A percentile compares a stretch with the other conserved stretches of the same genome.
Evolutionary conservation across 2,329 filamentous ascomycete genomes (phyloP).

Genomic region (Sclerotiophoma versabilis): DNA sequence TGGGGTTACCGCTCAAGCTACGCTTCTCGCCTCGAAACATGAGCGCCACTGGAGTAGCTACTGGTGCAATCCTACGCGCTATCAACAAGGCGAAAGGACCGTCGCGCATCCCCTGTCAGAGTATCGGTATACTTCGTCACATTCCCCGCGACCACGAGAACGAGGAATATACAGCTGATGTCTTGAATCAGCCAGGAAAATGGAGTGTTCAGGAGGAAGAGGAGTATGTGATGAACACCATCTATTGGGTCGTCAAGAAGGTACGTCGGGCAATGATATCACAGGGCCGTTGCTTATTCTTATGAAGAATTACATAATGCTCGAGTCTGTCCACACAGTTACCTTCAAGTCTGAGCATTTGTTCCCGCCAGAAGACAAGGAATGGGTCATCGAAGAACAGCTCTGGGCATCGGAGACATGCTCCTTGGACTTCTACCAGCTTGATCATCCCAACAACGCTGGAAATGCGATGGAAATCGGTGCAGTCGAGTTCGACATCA

Average conservation of each 20-base stretch:
- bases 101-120: slow-evolving; percentile 11
- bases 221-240: slow-evolving; percentile 14
- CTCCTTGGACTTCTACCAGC: slow-evolving; percentile 17
- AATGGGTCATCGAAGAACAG: slow-evolving; percentile 13
- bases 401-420: slow-evolving; percentile 22
- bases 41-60: slow-evolving; percentile 24
- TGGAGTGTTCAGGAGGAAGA: neutral
- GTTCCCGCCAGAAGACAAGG: neutral
- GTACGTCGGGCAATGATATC: neutral
- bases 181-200: slow-evolving; percentile 2
- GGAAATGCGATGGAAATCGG: slow-evolving; percentile 19
- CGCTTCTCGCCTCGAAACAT: neutral
- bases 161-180: neutral
- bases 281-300: neutral
- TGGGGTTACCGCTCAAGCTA: neutral
- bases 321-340: slow-evolving; percentile 2
- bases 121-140: slow-evolving; percentile 19
- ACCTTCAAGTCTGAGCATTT: slow-evolving; percentile 3
- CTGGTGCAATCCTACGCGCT: slow-evolving; percentile 22
- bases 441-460: slow-evolving; percentile 11
- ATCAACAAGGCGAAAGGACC: slow-evolving; percentile 22
- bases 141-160: slow-evolving; percentile 5
- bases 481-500: slow-evolving; percentile 20
- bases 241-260: slow-evolving; percentile 25
- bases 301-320: neutral